phyloP scores from a whole-genome alignment of 2,329 filamentous ascomycete genomes.

The Diaporthe sp. region DNA sequence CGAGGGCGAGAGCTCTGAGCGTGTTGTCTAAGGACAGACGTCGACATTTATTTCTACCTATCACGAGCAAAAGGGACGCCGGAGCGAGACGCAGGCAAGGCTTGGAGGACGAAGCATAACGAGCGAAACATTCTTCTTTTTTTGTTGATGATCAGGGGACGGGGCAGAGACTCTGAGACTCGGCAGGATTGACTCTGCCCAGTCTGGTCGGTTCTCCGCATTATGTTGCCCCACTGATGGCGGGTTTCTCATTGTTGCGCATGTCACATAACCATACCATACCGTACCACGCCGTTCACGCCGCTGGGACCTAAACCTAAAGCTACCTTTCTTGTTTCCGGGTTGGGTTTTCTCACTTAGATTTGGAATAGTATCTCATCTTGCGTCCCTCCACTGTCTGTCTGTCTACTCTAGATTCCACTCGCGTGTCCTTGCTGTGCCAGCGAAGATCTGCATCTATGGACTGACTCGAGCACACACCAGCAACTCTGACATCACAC shows the following conservation, averaged over 20 bases:
- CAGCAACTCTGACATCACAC: neutral
- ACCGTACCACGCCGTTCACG: neutral
- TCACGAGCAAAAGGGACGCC: neutral
- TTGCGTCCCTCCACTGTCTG: neutral
- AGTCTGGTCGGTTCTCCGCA: neutral
- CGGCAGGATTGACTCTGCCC: neutral
- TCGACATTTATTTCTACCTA: neutral
- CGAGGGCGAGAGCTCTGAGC: conserved; percentile 83
- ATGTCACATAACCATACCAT: conserved; percentile 18
- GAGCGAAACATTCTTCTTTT: conserved; percentile 11
- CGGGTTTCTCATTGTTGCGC: neutral
- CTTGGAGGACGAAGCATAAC: neutral
- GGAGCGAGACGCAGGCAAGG: neutral
- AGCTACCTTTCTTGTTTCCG: too few species aligned
- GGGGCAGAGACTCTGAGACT: too few species aligned
- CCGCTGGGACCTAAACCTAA: neutral
- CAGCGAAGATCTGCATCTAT: too few species aligned
- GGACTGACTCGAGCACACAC: neutral
- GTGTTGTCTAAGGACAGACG: conserved; percentile 69
- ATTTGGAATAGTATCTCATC: conserved; percentile 13
- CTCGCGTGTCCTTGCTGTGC: too few species aligned
- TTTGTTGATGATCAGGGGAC: neutral
- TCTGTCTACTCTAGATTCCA: neutral
- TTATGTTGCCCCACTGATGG: neutral
- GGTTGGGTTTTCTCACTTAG: conserved; percentile 1